Evolutionary conservation across 768 basidiomycete species (phyloP), one percentile per base, ranked within the genome.

Genomic region (Multifurca ochricompacta): DNA sequence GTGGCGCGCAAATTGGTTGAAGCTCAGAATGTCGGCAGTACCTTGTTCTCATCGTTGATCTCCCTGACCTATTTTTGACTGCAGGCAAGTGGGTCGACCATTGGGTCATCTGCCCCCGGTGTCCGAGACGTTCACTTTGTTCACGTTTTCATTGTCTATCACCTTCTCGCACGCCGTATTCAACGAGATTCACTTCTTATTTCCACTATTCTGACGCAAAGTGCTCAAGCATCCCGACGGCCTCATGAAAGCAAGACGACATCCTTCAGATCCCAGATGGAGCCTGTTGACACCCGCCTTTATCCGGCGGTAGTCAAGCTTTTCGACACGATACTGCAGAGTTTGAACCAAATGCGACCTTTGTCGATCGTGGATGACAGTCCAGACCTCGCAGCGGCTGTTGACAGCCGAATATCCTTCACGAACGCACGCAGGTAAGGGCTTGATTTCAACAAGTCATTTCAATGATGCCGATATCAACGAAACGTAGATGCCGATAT

Each of bases 231-330:
- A 2, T 56, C 65, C 6, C 58, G 60, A 31, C 68, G 34, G 65
- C 49, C 34, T 63, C 62, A 21, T 40, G 39, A 49, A 57, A 23
- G 41, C 39, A 59, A 56, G 61, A 32, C 48, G 0, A 27, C 13
- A 4, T 48, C 58, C 19, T 64, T 51, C 48, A 71, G 70, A 65
- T 56, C 66, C 16, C 68, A 64, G 39, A 71, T 73, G 56, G 74
- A 76, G 50, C 71, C 77, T n/a, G 76, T 84, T 4, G 87, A 91
- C 59, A 75, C 74, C 21, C 78, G 87, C 47, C 71, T 86, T n/a
- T 89, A 81, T 64, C 91, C 91, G 6, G 91, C 88, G 0, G 74
- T 95, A 7, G 85, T 96, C 67, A 95, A 95, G 68, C 71, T 90
- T 9, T 79, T 91, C 39, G 93, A 96, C 68, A 85, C 87, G 2